Evolutionary conservation across 164 flowering plant species (phyloP).

Genomic region (Santalum album): DNA sequence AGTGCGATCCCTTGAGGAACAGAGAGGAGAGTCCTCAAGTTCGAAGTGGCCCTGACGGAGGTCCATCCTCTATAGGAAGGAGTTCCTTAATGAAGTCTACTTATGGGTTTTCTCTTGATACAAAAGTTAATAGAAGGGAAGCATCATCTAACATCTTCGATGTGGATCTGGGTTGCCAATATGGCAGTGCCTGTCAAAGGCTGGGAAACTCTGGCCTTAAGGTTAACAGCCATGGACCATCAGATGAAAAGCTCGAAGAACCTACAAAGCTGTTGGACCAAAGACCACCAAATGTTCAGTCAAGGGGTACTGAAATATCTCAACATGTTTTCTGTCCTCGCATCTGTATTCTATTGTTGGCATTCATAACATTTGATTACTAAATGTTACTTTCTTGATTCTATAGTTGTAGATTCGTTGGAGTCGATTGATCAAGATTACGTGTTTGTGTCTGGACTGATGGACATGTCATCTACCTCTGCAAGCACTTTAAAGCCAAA

Average conservation of each 20-base stretch:
- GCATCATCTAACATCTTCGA: constrained; percentile 22
- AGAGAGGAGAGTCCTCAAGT: constrained; percentile 61
- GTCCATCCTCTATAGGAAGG: constrained; percentile 39
- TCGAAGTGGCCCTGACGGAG: constrained; percentile 52
- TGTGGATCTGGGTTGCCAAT: constrained; percentile 26
- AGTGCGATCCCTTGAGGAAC: constrained; percentile 26
- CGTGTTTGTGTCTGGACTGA: constrained; percentile 78
- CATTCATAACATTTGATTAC: background rate
- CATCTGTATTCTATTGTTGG: constrained; percentile 1
- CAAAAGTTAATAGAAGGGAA: constrained; percentile 27
- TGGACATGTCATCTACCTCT: constrained; percentile 53
- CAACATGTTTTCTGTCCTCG: background rate
- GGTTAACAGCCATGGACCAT: constrained; percentile 18
- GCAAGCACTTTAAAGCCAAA: constrained; percentile 36
- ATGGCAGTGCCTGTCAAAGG: constrained; percentile 16
- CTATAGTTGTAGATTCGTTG: constrained; percentile 63
- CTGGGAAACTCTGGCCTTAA: constrained; percentile 25
- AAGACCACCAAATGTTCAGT: constrained; percentile 21
- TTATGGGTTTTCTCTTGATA: constrained; percentile 41
- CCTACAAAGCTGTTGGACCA: constrained; percentile 23
- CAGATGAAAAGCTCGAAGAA: constrained; percentile 29
- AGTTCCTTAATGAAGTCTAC: constrained; percentile 37
- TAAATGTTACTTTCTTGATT: constrained; percentile 7
- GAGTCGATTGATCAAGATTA: constrained; percentile 85
- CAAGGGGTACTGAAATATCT: constrained; percentile 39